These are phyloP conservation scores for Agaricus subrufescens DNA, from an alignment of 768 basidiomycete genomes.

Conservation along the genomic window DNA sequence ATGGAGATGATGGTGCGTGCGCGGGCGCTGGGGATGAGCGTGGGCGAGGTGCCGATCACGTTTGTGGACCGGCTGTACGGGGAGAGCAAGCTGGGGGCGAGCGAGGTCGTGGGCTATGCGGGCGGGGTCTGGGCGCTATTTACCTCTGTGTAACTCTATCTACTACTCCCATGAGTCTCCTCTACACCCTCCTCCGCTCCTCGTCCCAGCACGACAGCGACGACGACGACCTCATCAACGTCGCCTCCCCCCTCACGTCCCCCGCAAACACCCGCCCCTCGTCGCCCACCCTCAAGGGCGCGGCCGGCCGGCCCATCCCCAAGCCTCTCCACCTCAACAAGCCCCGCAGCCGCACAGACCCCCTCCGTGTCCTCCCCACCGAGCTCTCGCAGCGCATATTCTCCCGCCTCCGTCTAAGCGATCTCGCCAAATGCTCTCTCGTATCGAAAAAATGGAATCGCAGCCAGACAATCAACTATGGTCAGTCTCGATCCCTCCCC, in stretches of 20 bases:
- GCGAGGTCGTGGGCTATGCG: constrained; percentile 83
- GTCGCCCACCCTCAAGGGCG: constrained; percentile 38
- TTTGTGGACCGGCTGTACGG: constrained; percentile 94
- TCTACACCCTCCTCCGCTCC: constrained; percentile 66
- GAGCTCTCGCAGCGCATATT: constrained; percentile 81
- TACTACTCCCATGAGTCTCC: constrained; percentile 48
- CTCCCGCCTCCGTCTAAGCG: constrained; percentile 48
- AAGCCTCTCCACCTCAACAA: constrained; percentile 37
- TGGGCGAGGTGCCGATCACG: constrained; percentile 91
- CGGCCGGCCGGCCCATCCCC: constrained; percentile 40
- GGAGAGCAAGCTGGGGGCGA: constrained; percentile 86
- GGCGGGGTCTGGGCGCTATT: constrained; percentile 85
- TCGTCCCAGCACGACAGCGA: constrained; percentile 37
- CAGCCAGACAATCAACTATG: constrained; percentile 89
- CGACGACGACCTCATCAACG: constrained; percentile 69
- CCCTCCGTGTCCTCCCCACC: constrained; percentile 70
- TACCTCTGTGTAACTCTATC: constrained; percentile 48
- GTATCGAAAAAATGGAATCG: constrained; percentile 86
- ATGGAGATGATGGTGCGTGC: constrained; percentile 99
- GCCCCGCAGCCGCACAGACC: constrained; percentile 41
- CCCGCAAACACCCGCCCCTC: constrained; percentile 61
- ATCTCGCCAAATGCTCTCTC: constrained; percentile 72
- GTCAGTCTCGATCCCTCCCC: constrained; percentile 34
- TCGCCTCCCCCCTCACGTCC: constrained; percentile 64
- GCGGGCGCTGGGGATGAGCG: constrained; percentile 73